Base-by-base conservation (phyloP, 768 basidiomycete species). In the Russula earlei region DNA sequence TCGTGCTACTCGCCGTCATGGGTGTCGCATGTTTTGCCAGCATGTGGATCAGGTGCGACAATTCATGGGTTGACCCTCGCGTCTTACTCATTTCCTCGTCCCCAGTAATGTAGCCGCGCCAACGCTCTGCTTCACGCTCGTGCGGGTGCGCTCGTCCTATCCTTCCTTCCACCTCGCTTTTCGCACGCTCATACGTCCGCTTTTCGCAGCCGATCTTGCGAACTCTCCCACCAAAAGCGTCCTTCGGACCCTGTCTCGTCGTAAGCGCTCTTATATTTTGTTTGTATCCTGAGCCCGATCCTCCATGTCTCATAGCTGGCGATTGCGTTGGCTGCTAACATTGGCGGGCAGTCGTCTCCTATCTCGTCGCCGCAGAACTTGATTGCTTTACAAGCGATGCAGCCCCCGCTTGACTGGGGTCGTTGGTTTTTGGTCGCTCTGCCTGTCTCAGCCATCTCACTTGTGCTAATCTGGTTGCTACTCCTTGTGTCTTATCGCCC, bases 361-460 rank as follows among this genome's bases (percentile, higher is more conserved):
- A 98, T 98, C 56, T 97, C 95, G 2, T 97, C 94, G 0, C 95
- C 95, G 1, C 95, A 99, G 70, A 99, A 98, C 68, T 79, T 98
- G 27, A 97, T 99, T 58, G 93, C 94, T 4, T 72, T 97, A 7
- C 71, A 78, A n/a, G 79, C 73, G 4, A 97, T 99, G 95, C 80
- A 91, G 40, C 84, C 85, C 0, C 78, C 79, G 2, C 70, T 97
- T 3, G 87, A 86, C 64, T 98, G 95, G 95, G 82, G 76, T 1
- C 77, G 80, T 38, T 99, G 96, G 96, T 98, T 99, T 68, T 81
- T 83, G 19, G 91, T 99, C 42, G 84, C 95, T 6, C 72, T 98
- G 8, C 96, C 96, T 0, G 95, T 98, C 24, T 91, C 95, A 1
- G 75, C 76, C 15, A 67, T 92, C 19, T 96, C 93, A 1, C 81